Conservation (phyloP, 2,329 filamentous ascomycete species). For the Fusarium sp. region DNA sequence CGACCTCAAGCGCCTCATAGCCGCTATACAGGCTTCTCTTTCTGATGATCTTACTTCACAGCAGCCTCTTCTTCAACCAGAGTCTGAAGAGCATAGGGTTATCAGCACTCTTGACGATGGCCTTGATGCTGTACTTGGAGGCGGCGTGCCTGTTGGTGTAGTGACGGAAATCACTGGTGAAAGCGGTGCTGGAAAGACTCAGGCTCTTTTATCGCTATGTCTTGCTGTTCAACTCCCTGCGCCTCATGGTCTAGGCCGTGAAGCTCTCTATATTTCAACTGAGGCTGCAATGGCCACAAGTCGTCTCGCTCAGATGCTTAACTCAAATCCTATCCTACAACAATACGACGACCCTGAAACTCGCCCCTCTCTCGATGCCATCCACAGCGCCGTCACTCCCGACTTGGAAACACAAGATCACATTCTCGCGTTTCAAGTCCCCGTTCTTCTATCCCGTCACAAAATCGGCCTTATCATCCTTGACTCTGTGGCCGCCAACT, state of each 20-base stretch:
- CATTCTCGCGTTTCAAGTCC: conserved; percentile 91
- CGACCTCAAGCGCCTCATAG: conserved; percentile 80
- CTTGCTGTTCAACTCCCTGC: conserved; percentile 84
- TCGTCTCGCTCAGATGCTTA: conserved; percentile 83
- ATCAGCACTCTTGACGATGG: conserved; percentile 84
- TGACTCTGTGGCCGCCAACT: conserved; percentile 95
- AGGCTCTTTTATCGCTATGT: conserved; percentile 86
- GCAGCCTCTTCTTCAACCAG: conserved; percentile 36
- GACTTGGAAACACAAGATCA: conserved; percentile 96
- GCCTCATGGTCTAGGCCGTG: conserved; percentile 75
- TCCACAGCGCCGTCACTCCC: conserved; percentile 84
- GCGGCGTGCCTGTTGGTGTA: conserved; percentile 83
- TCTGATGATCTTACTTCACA: conserved; percentile 66
- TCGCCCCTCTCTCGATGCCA: conserved; percentile 74
- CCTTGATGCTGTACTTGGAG: conserved; percentile 77
- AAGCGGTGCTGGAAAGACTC: conserved; percentile 94
- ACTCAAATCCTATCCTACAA: conserved; percentile 70
- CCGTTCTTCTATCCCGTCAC: conserved; percentile 81
- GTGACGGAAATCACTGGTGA: conserved; percentile 93
- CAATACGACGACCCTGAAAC: conserved; percentile 34
- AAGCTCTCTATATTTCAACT: conserved; percentile 93
- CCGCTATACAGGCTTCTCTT: conserved; percentile 73
- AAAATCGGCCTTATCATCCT: conserved; percentile 84
- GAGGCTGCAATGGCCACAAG: conserved; percentile 86
- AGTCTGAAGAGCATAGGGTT: conserved; percentile 9